These are phyloP conservation scores for Cryptomeria japonica DNA, from an alignment of 75 land plant genomes.

Conservation along the genomic window DNA sequence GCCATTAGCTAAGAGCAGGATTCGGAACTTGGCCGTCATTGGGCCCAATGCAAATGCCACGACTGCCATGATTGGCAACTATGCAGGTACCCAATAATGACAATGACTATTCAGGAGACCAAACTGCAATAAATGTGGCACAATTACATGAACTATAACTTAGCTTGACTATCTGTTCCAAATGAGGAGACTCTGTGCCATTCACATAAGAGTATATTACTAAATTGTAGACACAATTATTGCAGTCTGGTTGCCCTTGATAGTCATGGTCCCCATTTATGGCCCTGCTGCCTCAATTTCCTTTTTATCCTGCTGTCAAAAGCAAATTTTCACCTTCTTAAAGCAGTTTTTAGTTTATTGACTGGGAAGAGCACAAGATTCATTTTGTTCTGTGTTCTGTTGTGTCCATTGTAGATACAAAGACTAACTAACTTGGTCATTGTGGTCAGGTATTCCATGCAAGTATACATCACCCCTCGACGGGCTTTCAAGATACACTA, in stretches of 20 bases:
- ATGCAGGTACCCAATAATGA: constrained; percentile 41
- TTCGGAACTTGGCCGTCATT: constrained; percentile 67
- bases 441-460: constrained; percentile 35
- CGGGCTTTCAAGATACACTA: constrained; percentile 18
- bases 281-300: no score
- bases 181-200: not conserved
- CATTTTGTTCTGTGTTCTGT: no score
- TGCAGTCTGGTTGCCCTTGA: not conserved
- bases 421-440: not conserved
- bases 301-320: no score
- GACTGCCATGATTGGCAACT: constrained; percentile 85
- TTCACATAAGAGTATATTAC: no score
- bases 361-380: no score
- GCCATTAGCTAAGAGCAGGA: constrained; percentile 26
- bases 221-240: not conserved
- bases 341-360: no score
- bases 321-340: not conserved
- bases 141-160: not conserved
- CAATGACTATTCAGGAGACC: no score
- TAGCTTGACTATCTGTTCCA: no score
- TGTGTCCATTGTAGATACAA: not conserved
- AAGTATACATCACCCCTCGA: constrained; percentile 31
- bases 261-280: not conserved
- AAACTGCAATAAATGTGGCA: not conserved
- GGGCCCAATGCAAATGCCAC: constrained; percentile 94